Conservation (phyloP, 768 basidiomycete species). For the Jaapia argillacea region DNA sequence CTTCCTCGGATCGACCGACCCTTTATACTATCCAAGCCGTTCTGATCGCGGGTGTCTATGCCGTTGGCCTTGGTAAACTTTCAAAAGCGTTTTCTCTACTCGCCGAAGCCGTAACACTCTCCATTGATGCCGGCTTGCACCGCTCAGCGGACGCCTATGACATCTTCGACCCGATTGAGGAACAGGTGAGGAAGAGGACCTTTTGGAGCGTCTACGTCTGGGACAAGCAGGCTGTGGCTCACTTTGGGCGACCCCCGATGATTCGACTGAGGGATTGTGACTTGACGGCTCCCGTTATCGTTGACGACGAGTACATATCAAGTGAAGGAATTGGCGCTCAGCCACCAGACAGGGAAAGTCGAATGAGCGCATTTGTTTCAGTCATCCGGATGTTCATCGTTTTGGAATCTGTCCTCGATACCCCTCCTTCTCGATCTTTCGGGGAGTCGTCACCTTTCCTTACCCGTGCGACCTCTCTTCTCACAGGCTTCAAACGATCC, state of each 20-base stretch:
- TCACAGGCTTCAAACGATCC: slow-evolving; percentile 51
- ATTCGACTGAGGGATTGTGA: slow-evolving; percentile 85
- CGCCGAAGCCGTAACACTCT: slow-evolving; percentile 81
- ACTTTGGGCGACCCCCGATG: slow-evolving; percentile 85
- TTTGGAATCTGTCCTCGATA: slow-evolving; percentile 80
- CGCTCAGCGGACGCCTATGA: slow-evolving; percentile 80
- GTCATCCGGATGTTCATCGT: slow-evolving; percentile 76
- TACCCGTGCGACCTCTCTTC: slow-evolving; percentile 54
- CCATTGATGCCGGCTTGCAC: slow-evolving; percentile 83
- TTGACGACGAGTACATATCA: slow-evolving; percentile 87
- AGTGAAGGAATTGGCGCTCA: slow-evolving; percentile 57
- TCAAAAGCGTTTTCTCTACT: slow-evolving; percentile 81
- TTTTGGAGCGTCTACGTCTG: slow-evolving; percentile 96
- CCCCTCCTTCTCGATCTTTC: slow-evolving; percentile 54
- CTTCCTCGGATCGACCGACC: slow-evolving; percentile 81
- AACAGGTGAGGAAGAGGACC: slow-evolving; percentile 86
- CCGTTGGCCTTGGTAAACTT: slow-evolving; percentile 81
- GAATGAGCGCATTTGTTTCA: slow-evolving; percentile 75
- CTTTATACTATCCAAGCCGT: slow-evolving; percentile 88
- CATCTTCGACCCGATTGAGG: slow-evolving; percentile 83
- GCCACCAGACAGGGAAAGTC: slow-evolving; percentile 60
- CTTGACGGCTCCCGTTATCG: slow-evolving; percentile 73
- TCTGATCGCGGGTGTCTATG: slow-evolving; percentile 87
- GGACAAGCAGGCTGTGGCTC: slow-evolving; percentile 88
- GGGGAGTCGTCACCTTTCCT: slow-evolving; percentile 74